Evolutionary conservation across 306 rosid genomes (phyloP).

Genomic region (Fragaria nilgerrensis): DNA sequence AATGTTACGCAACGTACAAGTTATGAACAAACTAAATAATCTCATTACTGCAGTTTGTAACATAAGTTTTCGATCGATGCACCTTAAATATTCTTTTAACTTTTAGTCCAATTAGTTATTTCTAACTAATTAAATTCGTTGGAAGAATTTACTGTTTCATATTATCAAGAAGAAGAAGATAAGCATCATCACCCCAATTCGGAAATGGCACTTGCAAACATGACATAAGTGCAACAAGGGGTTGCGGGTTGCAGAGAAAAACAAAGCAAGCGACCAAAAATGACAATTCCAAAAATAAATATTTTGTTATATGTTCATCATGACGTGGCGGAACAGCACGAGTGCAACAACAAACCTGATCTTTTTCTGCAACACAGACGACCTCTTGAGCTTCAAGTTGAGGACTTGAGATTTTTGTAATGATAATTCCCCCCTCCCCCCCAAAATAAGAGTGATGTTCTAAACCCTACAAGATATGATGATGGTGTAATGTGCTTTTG

Average conservation of each 20-base stretch:
- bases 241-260: background rate
- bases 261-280: background rate
- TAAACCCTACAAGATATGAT: background rate
- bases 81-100: background rate
- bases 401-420: background rate
- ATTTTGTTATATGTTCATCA: background rate
- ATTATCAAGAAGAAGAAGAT: background rate
- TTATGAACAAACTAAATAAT: background rate
- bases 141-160: background rate
- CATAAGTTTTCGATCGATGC: background rate
- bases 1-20: background rate
- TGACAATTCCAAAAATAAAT: background rate
- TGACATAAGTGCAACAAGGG: background rate
- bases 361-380: background rate
- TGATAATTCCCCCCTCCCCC: background rate
- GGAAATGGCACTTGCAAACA: constrained; percentile 4
- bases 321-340: constrained; percentile 2
- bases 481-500: background rate
- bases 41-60: background rate
- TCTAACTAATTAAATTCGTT: background rate
- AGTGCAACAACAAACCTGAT: background rate
- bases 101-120: background rate
- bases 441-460: background rate
- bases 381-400: background rate
- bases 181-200: background rate